Evolutionary conservation across 164 flowering plant genomes (phyloP).

Genomic region (Cinnamomum micranthum): DNA sequence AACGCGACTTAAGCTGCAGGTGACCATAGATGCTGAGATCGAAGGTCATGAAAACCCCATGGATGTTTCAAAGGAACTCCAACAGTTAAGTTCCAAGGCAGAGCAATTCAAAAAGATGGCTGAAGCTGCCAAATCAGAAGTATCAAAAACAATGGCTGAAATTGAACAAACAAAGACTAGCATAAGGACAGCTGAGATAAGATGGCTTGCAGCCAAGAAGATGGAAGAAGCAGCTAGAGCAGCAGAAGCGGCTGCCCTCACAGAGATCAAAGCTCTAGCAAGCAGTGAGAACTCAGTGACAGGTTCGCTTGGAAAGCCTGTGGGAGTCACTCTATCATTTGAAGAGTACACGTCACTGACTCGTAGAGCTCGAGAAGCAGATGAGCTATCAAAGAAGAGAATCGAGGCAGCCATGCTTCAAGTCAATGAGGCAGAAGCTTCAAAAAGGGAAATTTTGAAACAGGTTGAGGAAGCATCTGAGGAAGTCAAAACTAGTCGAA

Average conservation of each 20-base stretch:
- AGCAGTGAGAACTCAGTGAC: conserved; percentile 27
- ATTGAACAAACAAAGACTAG: conserved; percentile 57
- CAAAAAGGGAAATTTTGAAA: conserved; percentile 53
- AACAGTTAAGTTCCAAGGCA: conserved; percentile 55
- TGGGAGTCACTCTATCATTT: conserved; percentile 53
- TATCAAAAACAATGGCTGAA: conserved; percentile 52
- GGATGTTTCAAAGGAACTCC: conserved; percentile 53
- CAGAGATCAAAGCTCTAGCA: conserved; percentile 65
- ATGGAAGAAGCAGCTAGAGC: conserved; percentile 91
- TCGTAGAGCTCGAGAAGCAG: conserved; percentile 59
- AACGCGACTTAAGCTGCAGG: conserved; percentile 44
- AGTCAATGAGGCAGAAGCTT: conserved; percentile 67
- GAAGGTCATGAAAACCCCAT: conserved; percentile 29
- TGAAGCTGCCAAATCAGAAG: conserved; percentile 62
- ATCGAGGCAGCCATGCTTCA: conserved; percentile 49
- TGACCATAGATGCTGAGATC: conserved; percentile 35
- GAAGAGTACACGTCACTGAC: conserved; percentile 68
- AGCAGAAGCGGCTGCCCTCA: conserved; percentile 71
- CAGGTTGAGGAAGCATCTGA: conserved; percentile 71
- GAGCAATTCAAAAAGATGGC: conserved; percentile 67
- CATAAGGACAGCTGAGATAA: conserved; percentile 70
- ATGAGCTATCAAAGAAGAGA: conserved; percentile 46
- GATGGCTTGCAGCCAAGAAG: conserved; percentile 74
- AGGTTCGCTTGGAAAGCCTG: conserved; percentile 22
- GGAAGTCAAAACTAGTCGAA: conserved; percentile 71